phyloP scores from a whole-genome alignment of 768 basidiomycete species.

The Lentinula sp. region DNA sequence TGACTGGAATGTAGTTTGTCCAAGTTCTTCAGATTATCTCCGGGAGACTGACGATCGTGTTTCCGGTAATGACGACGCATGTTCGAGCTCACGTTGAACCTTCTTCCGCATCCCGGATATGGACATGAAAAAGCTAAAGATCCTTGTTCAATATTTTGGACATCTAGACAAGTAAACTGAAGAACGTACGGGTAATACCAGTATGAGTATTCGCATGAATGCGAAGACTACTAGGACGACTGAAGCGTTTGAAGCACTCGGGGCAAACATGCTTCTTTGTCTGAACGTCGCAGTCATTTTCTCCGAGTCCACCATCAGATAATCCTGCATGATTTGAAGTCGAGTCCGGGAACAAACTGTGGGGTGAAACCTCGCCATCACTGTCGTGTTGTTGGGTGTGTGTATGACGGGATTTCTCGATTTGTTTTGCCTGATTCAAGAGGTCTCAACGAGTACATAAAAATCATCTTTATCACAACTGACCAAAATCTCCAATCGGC shows the following conservation, averaged over 20 bases:
- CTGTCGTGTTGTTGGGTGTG: background rate
- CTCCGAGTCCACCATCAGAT: background rate
- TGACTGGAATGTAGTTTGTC: background rate
- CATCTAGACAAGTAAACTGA: background rate
- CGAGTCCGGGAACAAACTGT: background rate
- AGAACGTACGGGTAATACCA: slow-evolving; percentile 55
- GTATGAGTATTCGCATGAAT: slow-evolving; percentile 69
- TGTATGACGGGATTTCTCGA: background rate
- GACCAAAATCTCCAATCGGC: slow-evolving; percentile 11
- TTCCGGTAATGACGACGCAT: slow-evolving; percentile 79
- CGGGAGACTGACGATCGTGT: slow-evolving; percentile 25
- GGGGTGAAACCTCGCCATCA: background rate
- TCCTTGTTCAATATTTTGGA: background rate
- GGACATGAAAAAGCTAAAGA: slow-evolving; percentile 64
- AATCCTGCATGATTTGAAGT: background rate
- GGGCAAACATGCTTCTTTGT: slow-evolving; percentile 41
- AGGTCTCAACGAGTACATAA: background rate
- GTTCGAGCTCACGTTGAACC: slow-evolving; percentile 82
- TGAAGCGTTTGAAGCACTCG: slow-evolving; percentile 59
- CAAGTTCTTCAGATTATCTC: background rate
- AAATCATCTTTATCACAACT: slow-evolving; percentile 10
- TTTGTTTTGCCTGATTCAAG: background rate
- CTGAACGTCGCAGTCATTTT: background rate
- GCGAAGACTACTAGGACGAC: slow-evolving; percentile 59
- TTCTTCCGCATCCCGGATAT: slow-evolving; percentile 65